phyloP scores from a whole-genome alignment of 805 yeast genomes.

The Zygoascus tannicola region DNA sequence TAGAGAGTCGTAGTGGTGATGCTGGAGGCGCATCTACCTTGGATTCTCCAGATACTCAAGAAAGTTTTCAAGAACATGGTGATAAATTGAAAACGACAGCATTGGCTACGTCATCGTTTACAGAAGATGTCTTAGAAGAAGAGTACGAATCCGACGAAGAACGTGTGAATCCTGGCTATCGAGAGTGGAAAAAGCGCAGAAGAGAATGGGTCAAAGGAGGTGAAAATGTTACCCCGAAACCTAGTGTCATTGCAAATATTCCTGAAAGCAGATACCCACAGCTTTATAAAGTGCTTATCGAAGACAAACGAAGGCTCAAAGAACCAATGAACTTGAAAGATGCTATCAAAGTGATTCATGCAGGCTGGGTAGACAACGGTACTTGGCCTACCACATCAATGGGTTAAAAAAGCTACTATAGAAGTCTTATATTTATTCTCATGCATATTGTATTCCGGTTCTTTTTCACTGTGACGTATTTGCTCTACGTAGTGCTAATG shows the following conservation, averaged over 20 bases:
- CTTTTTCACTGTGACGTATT: no score
- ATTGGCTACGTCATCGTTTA: no score
- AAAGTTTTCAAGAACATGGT: no score
- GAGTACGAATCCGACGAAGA: conserved; percentile 24
- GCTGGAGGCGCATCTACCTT: no score
- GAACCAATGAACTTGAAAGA: conserved; percentile 67
- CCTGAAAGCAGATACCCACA: conserved; percentile 28
- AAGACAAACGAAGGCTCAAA: conserved; percentile 58
- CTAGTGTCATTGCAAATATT: conserved; percentile 21
- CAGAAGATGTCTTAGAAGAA: conserved; percentile 14
- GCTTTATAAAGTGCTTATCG: conserved; percentile 61
- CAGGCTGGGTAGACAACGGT: conserved; percentile 77
- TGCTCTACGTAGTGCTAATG: conserved; percentile 34
- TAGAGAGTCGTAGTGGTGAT: no score
- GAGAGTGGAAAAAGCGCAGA: conserved; percentile 63
- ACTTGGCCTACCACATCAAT: conserved; percentile 41
- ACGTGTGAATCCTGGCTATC: conserved; percentile 44
- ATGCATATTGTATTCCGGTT: no score
- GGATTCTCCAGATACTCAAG: no score
- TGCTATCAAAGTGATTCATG: conserved; percentile 58
- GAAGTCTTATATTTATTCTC: no score
- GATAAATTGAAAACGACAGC: no score
- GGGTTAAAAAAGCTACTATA: no score
- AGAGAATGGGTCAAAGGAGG: conserved; percentile 46
- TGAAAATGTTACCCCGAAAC: conserved; percentile 16